A percentile compares a stretch with the other conserved stretches of the same genome.
These are phyloP conservation scores for Aethionema arabicum DNA, from an alignment of 345 rosid species.

Conservation along the genomic window DNA sequence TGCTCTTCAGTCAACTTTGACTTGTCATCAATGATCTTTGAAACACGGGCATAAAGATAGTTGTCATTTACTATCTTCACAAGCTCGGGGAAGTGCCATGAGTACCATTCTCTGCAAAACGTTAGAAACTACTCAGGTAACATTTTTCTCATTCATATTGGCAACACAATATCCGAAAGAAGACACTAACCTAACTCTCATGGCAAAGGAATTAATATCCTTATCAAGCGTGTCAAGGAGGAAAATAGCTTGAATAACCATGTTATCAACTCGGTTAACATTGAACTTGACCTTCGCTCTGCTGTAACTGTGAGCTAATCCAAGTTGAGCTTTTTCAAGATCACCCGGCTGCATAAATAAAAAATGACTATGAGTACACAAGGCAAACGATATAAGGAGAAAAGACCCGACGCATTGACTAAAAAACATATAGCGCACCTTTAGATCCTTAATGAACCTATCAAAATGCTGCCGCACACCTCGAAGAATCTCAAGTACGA, in stretches of 20 bases:
- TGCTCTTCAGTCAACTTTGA: conserved; percentile 59
- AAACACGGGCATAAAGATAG: conserved; percentile 64
- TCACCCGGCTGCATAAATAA: conserved; percentile 63
- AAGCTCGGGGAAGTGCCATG: conserved; percentile 96
- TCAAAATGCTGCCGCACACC: conserved; percentile 87
- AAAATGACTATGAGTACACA: background rate
- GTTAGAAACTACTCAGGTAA: background rate
- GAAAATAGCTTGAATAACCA: conserved; percentile 93
- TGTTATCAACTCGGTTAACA: conserved; percentile 91
- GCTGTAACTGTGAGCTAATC: conserved; percentile 95
- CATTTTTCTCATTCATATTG: background rate
- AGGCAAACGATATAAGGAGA: background rate
- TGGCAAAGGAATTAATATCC: conserved; percentile 84
- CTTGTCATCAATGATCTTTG: conserved; percentile 63
- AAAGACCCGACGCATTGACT: background rate
- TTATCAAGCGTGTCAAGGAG: conserved; percentile 89
- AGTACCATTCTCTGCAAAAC: conserved; percentile 89
- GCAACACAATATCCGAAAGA: background rate
- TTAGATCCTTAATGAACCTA: conserved; percentile 83
- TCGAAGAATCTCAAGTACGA: conserved; percentile 85
- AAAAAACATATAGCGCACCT: conserved; percentile 46
- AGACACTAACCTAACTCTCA: conserved; percentile 76
- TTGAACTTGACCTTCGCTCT: conserved; percentile 98
- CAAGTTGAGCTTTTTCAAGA: conserved; percentile 91
- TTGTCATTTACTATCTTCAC: conserved; percentile 97